Evolutionary conservation across 257 asterid genomes (phyloP), one percentile per base, ranked within the genome.

Genomic region (Solanum medicagineum): DNA sequence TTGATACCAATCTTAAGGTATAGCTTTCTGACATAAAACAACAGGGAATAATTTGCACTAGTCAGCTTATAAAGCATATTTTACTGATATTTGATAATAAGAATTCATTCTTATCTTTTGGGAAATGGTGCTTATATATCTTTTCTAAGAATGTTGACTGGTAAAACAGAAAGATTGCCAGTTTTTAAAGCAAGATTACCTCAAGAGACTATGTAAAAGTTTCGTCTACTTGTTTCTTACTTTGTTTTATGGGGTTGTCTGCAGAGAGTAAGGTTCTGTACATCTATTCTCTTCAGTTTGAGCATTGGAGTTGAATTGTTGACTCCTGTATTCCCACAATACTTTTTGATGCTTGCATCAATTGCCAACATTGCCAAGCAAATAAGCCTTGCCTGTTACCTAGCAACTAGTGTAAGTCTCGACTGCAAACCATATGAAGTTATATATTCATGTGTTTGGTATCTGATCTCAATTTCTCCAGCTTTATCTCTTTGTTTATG

Each of bases 1-100:
- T 97, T 81, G 99, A 97, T 89, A 95, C 98, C 88, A 97, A 97
- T 89, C 93, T 95, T 83, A 97, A 97, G 98, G 98, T 95, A 85
- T 73, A 71, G 3, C 24, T 80, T 86, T 87, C 85, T 10, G 56
- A 9, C 53, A 22, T 53, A 19, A 29, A 24, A 60, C 47, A 81
- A 54, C 36, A 15, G 24, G 47, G 80, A 19, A 40, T 45, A 44
- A 4, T 79, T 53, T 53, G 65, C 16, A 26, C 47, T 26, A 51
- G 26, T 51, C 26, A 16, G 53, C 63, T 51, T 77, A 53, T 79
- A 79, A 16, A 53, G 17, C 49, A 10, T 26, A 16, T 53, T 79
- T 29, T 79, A 79, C 65, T 77, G 83, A 17, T 14, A 49, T 26
- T 77, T 51, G 8, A 51, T 51, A 1, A 5, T 77, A 3, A 53